Evolutionary conservation across 1,139 yeast species (phyloP).

Genomic region (Torulaspora pretoriensis): DNA sequence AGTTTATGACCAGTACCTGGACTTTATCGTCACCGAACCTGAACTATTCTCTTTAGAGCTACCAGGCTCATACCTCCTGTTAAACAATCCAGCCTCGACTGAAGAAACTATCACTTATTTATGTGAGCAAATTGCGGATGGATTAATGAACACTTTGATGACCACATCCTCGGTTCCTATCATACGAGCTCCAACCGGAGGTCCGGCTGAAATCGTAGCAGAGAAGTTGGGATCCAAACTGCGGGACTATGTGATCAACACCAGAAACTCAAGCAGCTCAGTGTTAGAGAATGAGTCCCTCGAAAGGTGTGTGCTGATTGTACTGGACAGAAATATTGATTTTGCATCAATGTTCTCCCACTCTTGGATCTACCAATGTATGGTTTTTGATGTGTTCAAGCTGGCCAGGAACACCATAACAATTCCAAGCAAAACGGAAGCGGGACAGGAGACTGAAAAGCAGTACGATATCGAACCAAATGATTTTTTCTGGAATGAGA

Average conservation of each 20-base stretch:
- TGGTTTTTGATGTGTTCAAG: constrained; percentile 87
- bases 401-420: constrained; percentile 76
- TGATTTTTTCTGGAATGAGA: constrained; percentile 86
- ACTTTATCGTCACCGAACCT: constrained; percentile 89
- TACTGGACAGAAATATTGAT: constrained; percentile 86
- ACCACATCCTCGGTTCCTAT: constrained; percentile 81
- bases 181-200: constrained; percentile 85
- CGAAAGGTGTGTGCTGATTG: constrained; percentile 70
- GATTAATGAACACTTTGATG: constrained; percentile 72
- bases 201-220: constrained; percentile 94
- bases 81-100: constrained; percentile 65
- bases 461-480: constrained; percentile 79
- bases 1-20: constrained; percentile 88
- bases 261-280: constrained; percentile 42
- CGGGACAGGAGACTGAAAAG: constrained; percentile 39
- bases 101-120: constrained; percentile 70
- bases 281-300: constrained; percentile 33
- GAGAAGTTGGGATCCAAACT: constrained; percentile 76
- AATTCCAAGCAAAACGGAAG: constrained; percentile 44
- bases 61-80: constrained; percentile 57
- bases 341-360: constrained; percentile 92
- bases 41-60: constrained; percentile 78
- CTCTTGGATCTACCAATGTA: constrained; percentile 96
- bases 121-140: constrained; percentile 70
- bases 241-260: constrained; percentile 77